Conservation (phyloP, 345 rosid species). For the Lepidium aucheri region DNA sequence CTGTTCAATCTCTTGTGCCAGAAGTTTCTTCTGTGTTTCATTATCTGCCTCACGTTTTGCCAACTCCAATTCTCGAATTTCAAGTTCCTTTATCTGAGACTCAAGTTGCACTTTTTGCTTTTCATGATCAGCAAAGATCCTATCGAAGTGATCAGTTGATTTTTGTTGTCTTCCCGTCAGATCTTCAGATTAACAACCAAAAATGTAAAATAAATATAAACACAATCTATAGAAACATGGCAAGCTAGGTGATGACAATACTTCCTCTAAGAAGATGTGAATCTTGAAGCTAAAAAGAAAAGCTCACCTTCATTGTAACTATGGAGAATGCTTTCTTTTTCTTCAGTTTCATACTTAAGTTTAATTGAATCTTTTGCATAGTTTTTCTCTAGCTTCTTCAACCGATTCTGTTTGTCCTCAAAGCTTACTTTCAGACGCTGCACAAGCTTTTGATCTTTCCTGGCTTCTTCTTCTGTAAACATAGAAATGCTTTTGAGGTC, state of each 20-base stretch:
- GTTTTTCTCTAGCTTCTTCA: slow-evolving; percentile 51
- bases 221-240: slow-evolving; percentile 2
- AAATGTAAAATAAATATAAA: neutral
- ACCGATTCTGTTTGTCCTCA: slow-evolving; percentile 44
- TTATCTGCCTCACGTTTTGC: slow-evolving; percentile 81
- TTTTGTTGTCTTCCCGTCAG: slow-evolving; percentile 64
- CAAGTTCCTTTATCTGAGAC: slow-evolving; percentile 69
- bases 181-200: slow-evolving; percentile 39
- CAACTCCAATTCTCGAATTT: slow-evolving; percentile 54
- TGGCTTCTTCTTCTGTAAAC: slow-evolving; percentile 78
- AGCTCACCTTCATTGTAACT: slow-evolving; percentile 67
- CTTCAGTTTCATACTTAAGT: slow-evolving; percentile 44
- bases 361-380: slow-evolving; percentile 45
- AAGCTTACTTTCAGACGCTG: slow-evolving; percentile 43
- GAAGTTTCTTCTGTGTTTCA: slow-evolving; percentile 59
- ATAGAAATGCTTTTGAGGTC: slow-evolving; percentile 72
- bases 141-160: slow-evolving; percentile 69
- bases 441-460: slow-evolving; percentile 65
- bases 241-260: slow-evolving; percentile 3
- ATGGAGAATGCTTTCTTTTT: slow-evolving; percentile 74
- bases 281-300: slow-evolving; percentile 8
- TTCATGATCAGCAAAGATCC: slow-evolving; percentile 77
- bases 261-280: neutral
- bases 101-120: slow-evolving; percentile 68
- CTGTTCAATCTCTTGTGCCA: slow-evolving; percentile 68